These are phyloP conservation scores for Termitomyces sp. DNA, from an alignment of 768 basidiomycete species.

Conservation along the genomic window DNA sequence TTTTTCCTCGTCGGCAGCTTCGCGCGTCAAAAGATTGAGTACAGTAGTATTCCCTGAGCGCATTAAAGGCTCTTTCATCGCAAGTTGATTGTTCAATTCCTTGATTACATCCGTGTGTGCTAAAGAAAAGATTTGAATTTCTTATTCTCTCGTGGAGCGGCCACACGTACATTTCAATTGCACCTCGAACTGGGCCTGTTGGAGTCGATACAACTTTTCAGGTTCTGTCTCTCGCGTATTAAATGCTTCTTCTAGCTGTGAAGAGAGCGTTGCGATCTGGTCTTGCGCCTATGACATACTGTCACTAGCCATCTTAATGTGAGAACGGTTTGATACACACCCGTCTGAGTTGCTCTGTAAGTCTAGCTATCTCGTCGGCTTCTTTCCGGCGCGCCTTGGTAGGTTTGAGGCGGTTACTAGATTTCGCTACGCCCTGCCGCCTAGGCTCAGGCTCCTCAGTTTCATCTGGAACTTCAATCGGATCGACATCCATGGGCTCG, in stretches of 20 bases:
- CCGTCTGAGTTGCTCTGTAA: slow-evolving; percentile 20
- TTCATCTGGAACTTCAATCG: slow-evolving; percentile 13
- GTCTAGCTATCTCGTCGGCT: slow-evolving; percentile 10
- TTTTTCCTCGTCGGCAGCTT: slow-evolving; percentile 68
- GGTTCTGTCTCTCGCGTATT: slow-evolving; percentile 59
- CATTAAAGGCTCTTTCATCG: slow-evolving; percentile 50
- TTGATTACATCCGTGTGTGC: slow-evolving; percentile 54
- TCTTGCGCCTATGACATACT: slow-evolving; percentile 26
- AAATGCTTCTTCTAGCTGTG: slow-evolving; percentile 56
- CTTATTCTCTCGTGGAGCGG: too few species aligned
- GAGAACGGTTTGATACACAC: slow-evolving; percentile 13
- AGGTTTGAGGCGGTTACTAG: slow-evolving; percentile 5
- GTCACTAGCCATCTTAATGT: background rate
- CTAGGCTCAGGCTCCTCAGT: background rate
- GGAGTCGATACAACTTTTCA: slow-evolving; percentile 46
- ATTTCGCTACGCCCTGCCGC: slow-evolving; percentile 3
- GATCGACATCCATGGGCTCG: slow-evolving; percentile 18
- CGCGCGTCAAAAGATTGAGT: slow-evolving; percentile 66
- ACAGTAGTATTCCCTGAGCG: slow-evolving; percentile 42
- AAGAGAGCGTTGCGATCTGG: slow-evolving; percentile 41
- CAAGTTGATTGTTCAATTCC: slow-evolving; percentile 49
- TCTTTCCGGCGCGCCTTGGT: slow-evolving; percentile 1
- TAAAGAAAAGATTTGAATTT: slow-evolving; percentile 17
- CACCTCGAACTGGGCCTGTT: slow-evolving; percentile 45
- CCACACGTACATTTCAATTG: slow-evolving; percentile 39